Conservation (phyloP, 225 moss, liverwort and hornwort species). For the Bryum argenteum region DNA sequence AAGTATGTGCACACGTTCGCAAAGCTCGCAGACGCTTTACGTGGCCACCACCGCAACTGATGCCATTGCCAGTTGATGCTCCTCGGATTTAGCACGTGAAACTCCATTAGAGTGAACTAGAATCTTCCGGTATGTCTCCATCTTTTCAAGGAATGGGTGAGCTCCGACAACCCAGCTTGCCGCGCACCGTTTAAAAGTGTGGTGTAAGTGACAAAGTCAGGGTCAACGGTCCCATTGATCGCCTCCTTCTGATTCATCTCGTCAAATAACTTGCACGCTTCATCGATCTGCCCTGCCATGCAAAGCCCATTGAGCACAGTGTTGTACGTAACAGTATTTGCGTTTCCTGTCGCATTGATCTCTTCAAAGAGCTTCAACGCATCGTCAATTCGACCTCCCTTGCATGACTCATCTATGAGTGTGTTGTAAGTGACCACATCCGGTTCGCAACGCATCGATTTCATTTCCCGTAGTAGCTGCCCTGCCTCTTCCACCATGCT, state of each 20-base stretch:
- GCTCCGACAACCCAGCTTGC: conserved; percentile 48
- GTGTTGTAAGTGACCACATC: conserved; percentile 74
- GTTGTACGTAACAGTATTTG: conserved; percentile 59
- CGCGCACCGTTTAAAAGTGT: conserved; percentile 56
- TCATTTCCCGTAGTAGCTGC: conserved; percentile 60
- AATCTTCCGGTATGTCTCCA: conserved; percentile 47
- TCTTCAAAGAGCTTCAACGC: conserved; percentile 69
- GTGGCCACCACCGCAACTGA: conserved; percentile 9
- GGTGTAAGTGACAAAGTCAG: conserved; percentile 64
- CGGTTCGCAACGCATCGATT: conserved; percentile 49
- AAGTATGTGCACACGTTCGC: conserved; percentile 7
- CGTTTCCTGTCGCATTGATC: conserved; percentile 53
- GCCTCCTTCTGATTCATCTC: conserved; percentile 51
- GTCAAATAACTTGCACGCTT: conserved; percentile 55
- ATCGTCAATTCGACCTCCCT: conserved; percentile 52
- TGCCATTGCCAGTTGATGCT: neutral
- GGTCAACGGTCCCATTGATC: conserved; percentile 30
- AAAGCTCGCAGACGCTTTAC: conserved; percentile 15
- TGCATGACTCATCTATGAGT: conserved; percentile 62
- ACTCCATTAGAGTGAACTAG: conserved; percentile 33
- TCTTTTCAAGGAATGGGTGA: conserved; percentile 49
- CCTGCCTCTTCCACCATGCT: conserved; percentile 54
- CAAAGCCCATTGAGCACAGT: conserved; percentile 64
- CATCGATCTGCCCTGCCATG: conserved; percentile 50
- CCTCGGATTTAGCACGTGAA: neutral